phyloP scores from a whole-genome alignment of 2,329 filamentous ascomycete species.

The Celoporthe dispersa region DNA sequence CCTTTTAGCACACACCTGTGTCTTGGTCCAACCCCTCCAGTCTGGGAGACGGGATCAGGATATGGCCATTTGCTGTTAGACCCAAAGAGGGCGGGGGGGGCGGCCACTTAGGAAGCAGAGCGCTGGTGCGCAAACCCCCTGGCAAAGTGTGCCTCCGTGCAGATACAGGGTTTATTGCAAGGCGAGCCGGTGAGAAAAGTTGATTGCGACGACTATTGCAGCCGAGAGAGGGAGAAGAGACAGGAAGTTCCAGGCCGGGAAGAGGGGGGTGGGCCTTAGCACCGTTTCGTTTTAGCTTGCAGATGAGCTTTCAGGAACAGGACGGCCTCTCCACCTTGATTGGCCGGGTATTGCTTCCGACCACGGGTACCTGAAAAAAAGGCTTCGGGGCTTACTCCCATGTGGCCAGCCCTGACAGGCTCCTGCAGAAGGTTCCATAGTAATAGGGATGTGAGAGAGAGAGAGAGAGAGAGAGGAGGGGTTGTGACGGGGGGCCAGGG shows the following conservation, averaged over 20 bases:
- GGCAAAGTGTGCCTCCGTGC: background rate
- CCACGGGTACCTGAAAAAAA: slow-evolving; percentile 49
- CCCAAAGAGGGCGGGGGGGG: background rate
- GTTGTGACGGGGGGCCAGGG: slow-evolving; percentile 28
- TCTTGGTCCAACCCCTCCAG: background rate
- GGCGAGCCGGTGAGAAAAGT: slow-evolving; percentile 3
- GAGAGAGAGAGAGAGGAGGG: background rate
- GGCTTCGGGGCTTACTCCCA: slow-evolving; percentile 35
- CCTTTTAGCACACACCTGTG: background rate
- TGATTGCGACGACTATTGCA: slow-evolving; percentile 2
- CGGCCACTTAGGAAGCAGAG: background rate
- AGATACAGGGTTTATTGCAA: slow-evolving; percentile 10
- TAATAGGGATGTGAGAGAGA: background rate
- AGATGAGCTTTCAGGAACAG: slow-evolving; percentile 27
- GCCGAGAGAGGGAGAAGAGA: slow-evolving; percentile 3
- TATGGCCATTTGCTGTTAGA: background rate
- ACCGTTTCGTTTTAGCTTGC: slow-evolving; percentile 25
- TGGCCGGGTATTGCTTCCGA: slow-evolving; percentile 37
- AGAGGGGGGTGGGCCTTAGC: slow-evolving; percentile 18
- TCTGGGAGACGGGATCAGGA: background rate
- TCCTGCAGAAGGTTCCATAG: slow-evolving; percentile 22
- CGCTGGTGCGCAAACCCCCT: background rate
- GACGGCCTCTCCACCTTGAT: slow-evolving; percentile 33
- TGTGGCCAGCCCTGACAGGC: slow-evolving; percentile 46
- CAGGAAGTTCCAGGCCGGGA: slow-evolving; percentile 17